Percentiles rank a stretch among this genome's conserved stretches.
These are phyloP conservation scores for Thielaviopsis cerberus DNA, from an alignment of 2,329 filamentous ascomycete species.

Conservation along the genomic window DNA sequence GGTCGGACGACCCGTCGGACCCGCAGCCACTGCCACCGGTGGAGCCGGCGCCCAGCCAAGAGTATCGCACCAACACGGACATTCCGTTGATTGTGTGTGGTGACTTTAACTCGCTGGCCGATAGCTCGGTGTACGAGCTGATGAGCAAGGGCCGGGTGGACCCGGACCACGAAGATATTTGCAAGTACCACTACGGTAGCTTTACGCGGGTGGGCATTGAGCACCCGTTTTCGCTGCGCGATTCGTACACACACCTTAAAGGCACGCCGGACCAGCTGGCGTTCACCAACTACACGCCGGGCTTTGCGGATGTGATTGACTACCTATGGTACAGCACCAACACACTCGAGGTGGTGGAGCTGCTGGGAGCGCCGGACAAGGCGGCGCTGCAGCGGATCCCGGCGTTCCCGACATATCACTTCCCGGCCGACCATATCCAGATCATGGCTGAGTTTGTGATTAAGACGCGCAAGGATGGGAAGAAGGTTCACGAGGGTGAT, in stretches of 20 bases:
- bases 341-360: slow-evolving; percentile 60
- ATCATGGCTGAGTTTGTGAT: slow-evolving; percentile 78
- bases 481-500: slow-evolving; percentile 43
- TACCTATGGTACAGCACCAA: slow-evolving; percentile 97
- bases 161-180: slow-evolving; percentile 63
- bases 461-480: slow-evolving; percentile 71
- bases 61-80: slow-evolving; percentile 70
- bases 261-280: slow-evolving; percentile 68
- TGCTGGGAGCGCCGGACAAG: slow-evolving; percentile 73
- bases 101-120: slow-evolving; percentile 81
- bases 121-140: slow-evolving; percentile 81
- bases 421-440: slow-evolving; percentile 81
- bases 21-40: slow-evolving; percentile 34
- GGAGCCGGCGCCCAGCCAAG: slow-evolving; percentile 61
- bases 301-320: slow-evolving; percentile 83
- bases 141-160: slow-evolving; percentile 63
- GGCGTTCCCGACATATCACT: slow-evolving; percentile 85
- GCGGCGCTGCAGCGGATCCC: slow-evolving; percentile 73
- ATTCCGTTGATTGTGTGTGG: slow-evolving; percentile 85
- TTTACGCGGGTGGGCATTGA: slow-evolving; percentile 84
- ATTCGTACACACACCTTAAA: slow-evolving; percentile 66
- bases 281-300: slow-evolving; percentile 93
- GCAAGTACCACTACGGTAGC: slow-evolving; percentile 70
- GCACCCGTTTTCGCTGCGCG: slow-evolving; percentile 85
- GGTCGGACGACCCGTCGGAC: slow-evolving; percentile 21